Percentiles rank a stretch among this genome's conserved stretches.
Evolutionary conservation across 495 filamentous ascomycete genomes (phyloP).

Genomic region (Neurospora hispaniola): DNA sequence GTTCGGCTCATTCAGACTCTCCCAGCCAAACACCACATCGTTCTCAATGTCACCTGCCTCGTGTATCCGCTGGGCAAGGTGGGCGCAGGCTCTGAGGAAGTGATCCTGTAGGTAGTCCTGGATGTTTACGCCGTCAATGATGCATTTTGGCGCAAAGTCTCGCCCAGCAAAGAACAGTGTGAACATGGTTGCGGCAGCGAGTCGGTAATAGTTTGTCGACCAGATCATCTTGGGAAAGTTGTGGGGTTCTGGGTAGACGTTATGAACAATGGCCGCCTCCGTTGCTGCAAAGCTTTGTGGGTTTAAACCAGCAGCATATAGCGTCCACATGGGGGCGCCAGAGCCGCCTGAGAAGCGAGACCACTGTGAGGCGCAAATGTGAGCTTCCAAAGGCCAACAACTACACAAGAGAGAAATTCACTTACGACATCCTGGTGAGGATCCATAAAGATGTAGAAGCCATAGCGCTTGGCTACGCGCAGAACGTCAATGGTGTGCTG

Average conservation of each 20-base stretch:
- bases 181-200: slow-evolving; percentile 84
- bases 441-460: slow-evolving; percentile 95
- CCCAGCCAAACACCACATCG: slow-evolving; percentile 87
- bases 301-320: slow-evolving; percentile 88
- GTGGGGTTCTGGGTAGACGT: slow-evolving; percentile 78
- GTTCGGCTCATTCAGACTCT: slow-evolving; percentile 91
- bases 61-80: slow-evolving; percentile 74
- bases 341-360: slow-evolving; percentile 89
- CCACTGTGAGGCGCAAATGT: slow-evolving; percentile 46
- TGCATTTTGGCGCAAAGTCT: slow-evolving; percentile 90
- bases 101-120: slow-evolving; percentile 92
- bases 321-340: slow-evolving; percentile 93
- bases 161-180: slow-evolving; percentile 89
- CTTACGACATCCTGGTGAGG: slow-evolving; percentile 91
- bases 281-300: slow-evolving; percentile 75
- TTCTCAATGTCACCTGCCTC: slow-evolving; percentile 85
- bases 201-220: slow-evolving; percentile 90
- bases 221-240: slow-evolving; percentile 98
- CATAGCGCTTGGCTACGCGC: slow-evolving; percentile 74
- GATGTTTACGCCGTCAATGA: slow-evolving; percentile 90
- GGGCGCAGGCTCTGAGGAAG: slow-evolving; percentile 65
- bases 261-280: slow-evolving; percentile 89
- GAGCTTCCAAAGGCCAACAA: not conserved
- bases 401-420: slow-evolving; percentile 1
- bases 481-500: slow-evolving; percentile 78